Evolutionary conservation across 768 basidiomycete species (phyloP).

Genomic region (Rhodotorula sphaerocarpa): DNA sequence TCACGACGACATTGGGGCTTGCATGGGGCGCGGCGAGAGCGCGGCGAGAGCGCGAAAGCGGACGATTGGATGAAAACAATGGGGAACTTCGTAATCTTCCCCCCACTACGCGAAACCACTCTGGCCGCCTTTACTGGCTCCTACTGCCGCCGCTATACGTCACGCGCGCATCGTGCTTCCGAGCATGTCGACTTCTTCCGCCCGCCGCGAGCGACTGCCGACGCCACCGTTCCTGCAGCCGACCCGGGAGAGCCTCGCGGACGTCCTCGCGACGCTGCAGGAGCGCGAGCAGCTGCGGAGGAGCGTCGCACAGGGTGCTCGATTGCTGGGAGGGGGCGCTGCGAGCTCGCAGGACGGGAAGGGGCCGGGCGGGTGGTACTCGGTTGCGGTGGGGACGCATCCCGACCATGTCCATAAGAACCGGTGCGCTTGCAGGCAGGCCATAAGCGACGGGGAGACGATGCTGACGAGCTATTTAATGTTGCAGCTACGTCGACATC

Average conservation of each 20-base stretch:
- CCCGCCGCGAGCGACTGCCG: not conserved
- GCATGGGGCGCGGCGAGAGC: too few species aligned
- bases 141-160: too few species aligned
- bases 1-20: too few species aligned
- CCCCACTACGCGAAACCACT: too few species aligned
- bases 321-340: too few species aligned
- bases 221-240: not conserved
- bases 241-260: not conserved
- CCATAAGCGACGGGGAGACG: not conserved
- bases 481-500: constrained; percentile 62
- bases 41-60: too few species aligned
- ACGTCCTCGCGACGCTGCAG: not conserved
- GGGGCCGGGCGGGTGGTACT: not conserved
- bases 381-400: not conserved
- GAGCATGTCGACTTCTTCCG: not conserved
- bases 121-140: too few species aligned
- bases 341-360: accelerated
- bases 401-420: constrained; percentile 10
- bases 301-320: not conserved
- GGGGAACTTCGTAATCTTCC: too few species aligned
- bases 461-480: too few species aligned
- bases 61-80: too few species aligned
- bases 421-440: not conserved
- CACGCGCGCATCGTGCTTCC: too few species aligned
- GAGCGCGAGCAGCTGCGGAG: not conserved